Evolutionary conservation across 2,329 filamentous ascomycete species (phyloP).

Genomic region (Fusarium verticillioides): DNA sequence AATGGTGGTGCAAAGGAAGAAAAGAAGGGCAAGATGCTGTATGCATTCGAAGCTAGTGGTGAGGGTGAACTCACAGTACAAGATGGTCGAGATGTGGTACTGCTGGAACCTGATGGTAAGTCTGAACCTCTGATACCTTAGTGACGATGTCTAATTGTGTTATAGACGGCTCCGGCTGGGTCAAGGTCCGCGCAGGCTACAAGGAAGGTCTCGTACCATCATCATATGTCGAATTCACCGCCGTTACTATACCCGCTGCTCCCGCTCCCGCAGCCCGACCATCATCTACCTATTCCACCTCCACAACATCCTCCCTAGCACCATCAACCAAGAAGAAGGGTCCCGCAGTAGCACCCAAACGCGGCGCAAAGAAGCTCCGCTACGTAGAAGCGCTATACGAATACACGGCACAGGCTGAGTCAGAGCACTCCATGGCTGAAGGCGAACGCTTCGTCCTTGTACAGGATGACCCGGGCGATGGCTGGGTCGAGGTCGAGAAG

Average conservation of each 20-base stretch:
- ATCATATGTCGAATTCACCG: slow-evolving; percentile 79
- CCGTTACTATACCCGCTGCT: slow-evolving; percentile 54
- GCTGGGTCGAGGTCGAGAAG: slow-evolving; percentile 97
- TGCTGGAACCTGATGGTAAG: slow-evolving; percentile 91
- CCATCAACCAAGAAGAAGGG: slow-evolving; percentile 80
- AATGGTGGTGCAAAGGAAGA: slow-evolving; percentile 56
- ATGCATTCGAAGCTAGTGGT: slow-evolving; percentile 82
- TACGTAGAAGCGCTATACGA: slow-evolving; percentile 95
- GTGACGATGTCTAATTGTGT: slow-evolving; percentile 17
- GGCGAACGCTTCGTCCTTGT: slow-evolving; percentile 93
- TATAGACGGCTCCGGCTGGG: slow-evolving; percentile 92
- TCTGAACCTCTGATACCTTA: not conserved
- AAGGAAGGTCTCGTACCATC: slow-evolving; percentile 89
- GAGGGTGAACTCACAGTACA: slow-evolving; percentile 84
- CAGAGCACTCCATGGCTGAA: slow-evolving; percentile 89
- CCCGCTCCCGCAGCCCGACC: slow-evolving; percentile 67
- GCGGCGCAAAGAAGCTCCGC: slow-evolving; percentile 91
- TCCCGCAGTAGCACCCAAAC: slow-evolving; percentile 87
- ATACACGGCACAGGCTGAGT: slow-evolving; percentile 85
- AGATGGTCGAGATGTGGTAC: slow-evolving; percentile 80
- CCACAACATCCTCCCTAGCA: slow-evolving; percentile 55
- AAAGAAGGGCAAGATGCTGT: slow-evolving; percentile 88
- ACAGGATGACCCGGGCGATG: slow-evolving; percentile 88
- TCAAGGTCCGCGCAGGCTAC: slow-evolving; percentile 79
- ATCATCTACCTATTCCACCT: slow-evolving; percentile 81